Evolutionary conservation across 164 flowering plant genomes (phyloP).

Genomic region (Tetrastigma voinierianum): DNA sequence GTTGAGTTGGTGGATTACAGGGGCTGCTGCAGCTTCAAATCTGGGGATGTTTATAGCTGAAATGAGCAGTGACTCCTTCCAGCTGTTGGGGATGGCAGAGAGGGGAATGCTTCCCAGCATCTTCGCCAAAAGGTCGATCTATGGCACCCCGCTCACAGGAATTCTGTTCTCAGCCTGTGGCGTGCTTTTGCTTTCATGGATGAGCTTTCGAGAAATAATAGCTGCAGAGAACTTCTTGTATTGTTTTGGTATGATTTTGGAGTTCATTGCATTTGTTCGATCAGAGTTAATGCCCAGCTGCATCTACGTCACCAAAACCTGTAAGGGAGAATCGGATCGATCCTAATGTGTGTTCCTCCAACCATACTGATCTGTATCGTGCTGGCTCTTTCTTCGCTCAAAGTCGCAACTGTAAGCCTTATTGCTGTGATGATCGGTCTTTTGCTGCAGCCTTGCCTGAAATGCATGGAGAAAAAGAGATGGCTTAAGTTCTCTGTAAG

Average conservation of each 20-base stretch:
- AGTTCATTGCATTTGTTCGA: constrained; percentile 48
- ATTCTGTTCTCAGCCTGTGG: constrained; percentile 63
- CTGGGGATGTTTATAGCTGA: constrained; percentile 65
- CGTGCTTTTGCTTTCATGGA: constrained; percentile 45
- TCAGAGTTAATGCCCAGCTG: constrained; percentile 41
- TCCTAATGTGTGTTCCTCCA: constrained; percentile 51
- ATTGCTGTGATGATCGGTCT: constrained; percentile 41
- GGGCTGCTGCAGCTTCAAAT: constrained; percentile 54
- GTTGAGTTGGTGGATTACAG: constrained; percentile 53
- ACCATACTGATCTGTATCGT: constrained; percentile 48
- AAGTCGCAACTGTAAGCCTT: constrained; percentile 37
- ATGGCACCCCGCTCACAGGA: constrained; percentile 53
- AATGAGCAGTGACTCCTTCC: constrained; percentile 67
- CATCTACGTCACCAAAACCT: constrained; percentile 50
- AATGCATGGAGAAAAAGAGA: constrained; percentile 31
- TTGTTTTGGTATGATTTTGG: constrained; percentile 60
- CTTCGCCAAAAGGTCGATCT: constrained; percentile 43
- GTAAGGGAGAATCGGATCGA: constrained; percentile 42
- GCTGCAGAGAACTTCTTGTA: constrained; percentile 57
- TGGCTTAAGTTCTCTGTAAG: constrained; percentile 55
- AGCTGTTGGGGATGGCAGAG: constrained; percentile 65
- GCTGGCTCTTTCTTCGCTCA: constrained; percentile 37
- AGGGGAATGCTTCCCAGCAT: constrained; percentile 57
- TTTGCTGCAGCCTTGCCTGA: constrained; percentile 40
- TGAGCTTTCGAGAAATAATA: constrained; percentile 58